Percentiles rank a stretch among this genome's conserved stretches.
Conservation (phyloP, 345 rosid genomes). For the Lepidium africanum region DNA sequence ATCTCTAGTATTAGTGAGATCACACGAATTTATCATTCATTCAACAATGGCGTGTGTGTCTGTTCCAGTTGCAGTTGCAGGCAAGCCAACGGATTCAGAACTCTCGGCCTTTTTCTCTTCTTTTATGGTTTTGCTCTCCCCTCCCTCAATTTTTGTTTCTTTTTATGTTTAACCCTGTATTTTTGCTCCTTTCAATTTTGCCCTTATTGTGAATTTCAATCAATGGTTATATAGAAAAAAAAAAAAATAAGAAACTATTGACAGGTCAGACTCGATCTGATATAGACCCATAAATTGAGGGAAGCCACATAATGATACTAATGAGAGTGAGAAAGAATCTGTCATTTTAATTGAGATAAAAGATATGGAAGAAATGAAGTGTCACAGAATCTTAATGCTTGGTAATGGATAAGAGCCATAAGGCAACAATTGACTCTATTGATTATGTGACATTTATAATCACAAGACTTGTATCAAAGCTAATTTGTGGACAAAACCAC, state of each 20-base stretch:
- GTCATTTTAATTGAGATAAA: background rate
- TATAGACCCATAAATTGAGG: background rate
- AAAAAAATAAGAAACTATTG: background rate
- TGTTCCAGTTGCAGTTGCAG: background rate
- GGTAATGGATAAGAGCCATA: conserved; percentile 1
- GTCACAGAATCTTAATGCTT: background rate
- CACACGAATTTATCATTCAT: background rate
- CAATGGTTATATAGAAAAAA: background rate
- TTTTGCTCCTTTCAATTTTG: background rate
- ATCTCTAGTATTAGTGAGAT: background rate
- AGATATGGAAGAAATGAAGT: background rate
- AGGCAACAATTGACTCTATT: background rate
- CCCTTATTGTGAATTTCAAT: background rate
- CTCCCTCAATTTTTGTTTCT: background rate
- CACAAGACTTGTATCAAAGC: background rate
- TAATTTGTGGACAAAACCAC: background rate
- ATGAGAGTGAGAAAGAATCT: background rate
- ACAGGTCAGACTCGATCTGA: background rate
- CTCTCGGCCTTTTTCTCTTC: background rate
- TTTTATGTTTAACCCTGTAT: background rate
- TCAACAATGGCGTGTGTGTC: background rate
- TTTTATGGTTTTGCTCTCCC: background rate
- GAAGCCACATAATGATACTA: background rate
- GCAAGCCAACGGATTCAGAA: background rate
- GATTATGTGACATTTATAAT: background rate